Evolutionary conservation across 345 rosid species (phyloP).

Genomic region (Dovyalis caffra): DNA sequence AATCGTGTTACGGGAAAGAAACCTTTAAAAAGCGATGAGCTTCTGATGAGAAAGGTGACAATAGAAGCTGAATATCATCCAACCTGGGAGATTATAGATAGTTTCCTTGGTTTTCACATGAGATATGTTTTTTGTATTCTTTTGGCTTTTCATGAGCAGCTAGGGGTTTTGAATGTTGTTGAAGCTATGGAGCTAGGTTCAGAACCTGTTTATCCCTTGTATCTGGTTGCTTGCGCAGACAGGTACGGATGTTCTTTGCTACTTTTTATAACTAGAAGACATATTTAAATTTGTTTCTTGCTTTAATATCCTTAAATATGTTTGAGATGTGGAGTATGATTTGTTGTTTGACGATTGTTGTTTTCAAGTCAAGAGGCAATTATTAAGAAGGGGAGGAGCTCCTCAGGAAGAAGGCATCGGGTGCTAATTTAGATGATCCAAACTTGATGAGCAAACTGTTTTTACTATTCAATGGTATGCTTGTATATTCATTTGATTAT

Average conservation of each 20-base stretch:
- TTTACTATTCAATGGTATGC: constrained; percentile 74
- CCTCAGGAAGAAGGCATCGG: constrained; percentile 68
- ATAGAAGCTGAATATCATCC: constrained; percentile 15
- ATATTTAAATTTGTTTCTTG: not conserved
- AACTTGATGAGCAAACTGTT: constrained; percentile 67
- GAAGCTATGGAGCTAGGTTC: constrained; percentile 70
- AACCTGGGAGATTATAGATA: not conserved
- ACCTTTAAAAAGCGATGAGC: constrained; percentile 60
- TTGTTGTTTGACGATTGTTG: constrained; percentile 31
- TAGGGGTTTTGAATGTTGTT: constrained; percentile 85
- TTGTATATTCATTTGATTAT: constrained; percentile 3
- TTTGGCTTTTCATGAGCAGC: constrained; percentile 39
- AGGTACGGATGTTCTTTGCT: constrained; percentile 39
- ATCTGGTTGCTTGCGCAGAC: constrained; percentile 72
- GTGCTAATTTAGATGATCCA: constrained; percentile 74
- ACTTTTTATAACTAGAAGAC: constrained; percentile 8
- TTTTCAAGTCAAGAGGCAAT: constrained; percentile 80
- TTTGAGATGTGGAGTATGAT: constrained; percentile 14
- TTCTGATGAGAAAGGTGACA: constrained; percentile 72
- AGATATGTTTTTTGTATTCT: constrained; percentile 5
- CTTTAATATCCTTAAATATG: constrained; percentile 4
- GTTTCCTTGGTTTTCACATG: not conserved
- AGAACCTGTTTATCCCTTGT: constrained; percentile 78
- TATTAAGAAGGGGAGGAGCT: constrained; percentile 79
- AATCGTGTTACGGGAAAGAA: constrained; percentile 73